Base-by-base conservation (phyloP, 2,329 filamentous ascomycete species). In the Basipetospora chlamydospora region DNA sequence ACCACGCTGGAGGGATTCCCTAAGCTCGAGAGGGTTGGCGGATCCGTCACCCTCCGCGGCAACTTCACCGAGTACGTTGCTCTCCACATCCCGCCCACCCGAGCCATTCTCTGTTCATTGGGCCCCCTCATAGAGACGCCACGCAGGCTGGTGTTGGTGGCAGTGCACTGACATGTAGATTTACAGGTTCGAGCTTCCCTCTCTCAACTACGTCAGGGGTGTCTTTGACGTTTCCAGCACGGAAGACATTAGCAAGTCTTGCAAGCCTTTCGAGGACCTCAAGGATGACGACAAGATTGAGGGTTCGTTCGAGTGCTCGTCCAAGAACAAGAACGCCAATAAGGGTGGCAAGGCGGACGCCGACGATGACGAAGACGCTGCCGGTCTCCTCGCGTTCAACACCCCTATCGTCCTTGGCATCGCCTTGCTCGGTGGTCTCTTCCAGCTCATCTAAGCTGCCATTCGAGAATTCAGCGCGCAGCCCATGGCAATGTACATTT, bases 11-110 rank as follows among this genome's bases (percentile, higher is more conserved):
- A 70, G 44, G 74, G 73, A 23, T 81, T 96, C 61, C 67, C 70
- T 42, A 54, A 65, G 44, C 71, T 98, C 20, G 53, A 71, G 52
- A 71, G 64, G 38, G 73, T 95, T 41, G 71, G 67, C 44, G 88
- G 87, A 62, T 85, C 84, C 49, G 67, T 96, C 52, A 79, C 85
- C 57, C 74, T 94, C 57, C 77, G 77, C 49, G 90, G 90, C 51
- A 80, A 76, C 64, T 92, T 95, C 59, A 70, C 75, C 44, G 66
- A 72, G 85, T 92, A 70, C 67, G 83, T 73, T 33, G 12, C 28
- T 40, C 35, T n/a, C n/a, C n/a, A n/a, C n/a, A n/a, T n/a, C n/a
- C n/a, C n/a, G n/a, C n/a, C n/a, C n/a, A n/a, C n/a, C n/a, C n/a
- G n/a, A n/a, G n/a, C n/a, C n/a, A n/a, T n/a, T n/a, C n/a, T n/a